Conservation (phyloP, 768 basidiomycete genomes). For the Floccularia luteovirens region DNA sequence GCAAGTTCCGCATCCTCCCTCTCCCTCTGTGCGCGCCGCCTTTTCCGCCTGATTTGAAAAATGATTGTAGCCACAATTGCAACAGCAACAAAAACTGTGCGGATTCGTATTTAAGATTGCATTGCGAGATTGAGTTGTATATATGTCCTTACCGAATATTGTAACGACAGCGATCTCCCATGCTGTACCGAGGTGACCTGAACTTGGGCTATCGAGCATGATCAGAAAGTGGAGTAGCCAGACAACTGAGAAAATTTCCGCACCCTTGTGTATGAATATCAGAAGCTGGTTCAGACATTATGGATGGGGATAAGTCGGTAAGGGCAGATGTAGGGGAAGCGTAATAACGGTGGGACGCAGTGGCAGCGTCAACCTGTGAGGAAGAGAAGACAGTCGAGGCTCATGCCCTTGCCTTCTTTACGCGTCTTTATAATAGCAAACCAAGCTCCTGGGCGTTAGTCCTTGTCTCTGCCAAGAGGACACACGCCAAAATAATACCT, state of each 20-base stretch:
- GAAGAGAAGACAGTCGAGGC: too few species aligned
- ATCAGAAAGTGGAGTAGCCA: too few species aligned
- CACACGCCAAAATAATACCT: too few species aligned
- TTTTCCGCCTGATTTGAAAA: constrained; percentile 10
- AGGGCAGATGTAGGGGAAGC: too few species aligned
- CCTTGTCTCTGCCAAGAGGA: too few species aligned
- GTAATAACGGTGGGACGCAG: too few species aligned
- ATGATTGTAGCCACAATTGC: constrained; percentile 12
- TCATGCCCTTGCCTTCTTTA: too few species aligned
- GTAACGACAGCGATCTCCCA: constrained; percentile 30
- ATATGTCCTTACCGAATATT: constrained; percentile 20
- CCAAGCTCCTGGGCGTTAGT: too few species aligned
- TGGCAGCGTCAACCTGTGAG: too few species aligned
- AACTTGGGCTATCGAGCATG: constrained; percentile 14
- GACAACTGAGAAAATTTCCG: not conserved
- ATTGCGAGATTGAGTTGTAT: not conserved
- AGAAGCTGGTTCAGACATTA: too few species aligned
- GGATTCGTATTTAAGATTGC: not conserved
- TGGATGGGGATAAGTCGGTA: too few species aligned
- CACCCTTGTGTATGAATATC: not conserved
- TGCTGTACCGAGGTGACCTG: constrained; percentile 22
- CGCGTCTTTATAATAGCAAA: too few species aligned
- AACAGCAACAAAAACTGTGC: constrained; percentile 11
- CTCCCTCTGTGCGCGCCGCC: constrained; percentile 4
- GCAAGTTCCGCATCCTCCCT: constrained; percentile 4